These are phyloP conservation scores for Yamadazyma dushanensis DNA, from an alignment of 1,139 yeast genomes.

Conservation along the genomic window DNA sequence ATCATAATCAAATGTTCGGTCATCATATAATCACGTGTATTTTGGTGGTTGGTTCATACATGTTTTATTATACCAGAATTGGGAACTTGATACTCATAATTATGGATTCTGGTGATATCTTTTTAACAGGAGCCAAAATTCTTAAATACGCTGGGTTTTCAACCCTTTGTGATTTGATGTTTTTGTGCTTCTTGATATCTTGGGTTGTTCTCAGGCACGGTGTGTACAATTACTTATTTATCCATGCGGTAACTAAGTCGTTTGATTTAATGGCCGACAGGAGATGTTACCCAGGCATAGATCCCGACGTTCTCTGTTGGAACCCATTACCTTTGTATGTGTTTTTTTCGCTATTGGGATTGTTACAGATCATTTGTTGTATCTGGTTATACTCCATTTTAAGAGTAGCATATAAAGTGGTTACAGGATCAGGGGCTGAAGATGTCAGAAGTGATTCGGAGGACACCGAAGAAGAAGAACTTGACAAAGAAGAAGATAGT, in stretches of 20 bases:
- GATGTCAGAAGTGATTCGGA: slow-evolving; percentile 81
- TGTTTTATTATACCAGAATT: slow-evolving; percentile 67
- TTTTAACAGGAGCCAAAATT: slow-evolving; percentile 72
- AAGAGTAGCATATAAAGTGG: slow-evolving; percentile 67
- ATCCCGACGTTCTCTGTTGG: slow-evolving; percentile 52
- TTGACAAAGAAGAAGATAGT: slow-evolving; percentile 5
- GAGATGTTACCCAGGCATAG: slow-evolving; percentile 32
- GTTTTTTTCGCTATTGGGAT: slow-evolving; percentile 59
- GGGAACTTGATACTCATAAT: slow-evolving; percentile 77
- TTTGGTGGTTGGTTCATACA: slow-evolving; percentile 71
- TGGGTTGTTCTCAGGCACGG: slow-evolving; percentile 81
- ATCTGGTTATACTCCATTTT: slow-evolving; percentile 77
- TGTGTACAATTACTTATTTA: slow-evolving; percentile 65
- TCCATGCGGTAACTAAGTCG: slow-evolving; percentile 46
- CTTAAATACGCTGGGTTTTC: slow-evolving; percentile 69
- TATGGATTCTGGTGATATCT: slow-evolving; percentile 83
- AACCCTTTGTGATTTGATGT: slow-evolving; percentile 64
- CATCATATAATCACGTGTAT: slow-evolving; percentile 82
- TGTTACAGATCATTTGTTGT: slow-evolving; percentile 64
- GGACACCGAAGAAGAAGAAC: slow-evolving; percentile 15
- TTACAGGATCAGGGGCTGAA: slow-evolving; percentile 75
- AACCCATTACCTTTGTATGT: slow-evolving; percentile 48
- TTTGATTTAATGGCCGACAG: slow-evolving; percentile 37
- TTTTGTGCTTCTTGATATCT: slow-evolving; percentile 60
- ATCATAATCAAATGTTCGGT: slow-evolving; percentile 80